Percentiles rank a stretch among this genome's conserved stretches.
phyloP scores from a whole-genome alignment of 306 rosid genomes.

The Gastrolobium bilobum region DNA sequence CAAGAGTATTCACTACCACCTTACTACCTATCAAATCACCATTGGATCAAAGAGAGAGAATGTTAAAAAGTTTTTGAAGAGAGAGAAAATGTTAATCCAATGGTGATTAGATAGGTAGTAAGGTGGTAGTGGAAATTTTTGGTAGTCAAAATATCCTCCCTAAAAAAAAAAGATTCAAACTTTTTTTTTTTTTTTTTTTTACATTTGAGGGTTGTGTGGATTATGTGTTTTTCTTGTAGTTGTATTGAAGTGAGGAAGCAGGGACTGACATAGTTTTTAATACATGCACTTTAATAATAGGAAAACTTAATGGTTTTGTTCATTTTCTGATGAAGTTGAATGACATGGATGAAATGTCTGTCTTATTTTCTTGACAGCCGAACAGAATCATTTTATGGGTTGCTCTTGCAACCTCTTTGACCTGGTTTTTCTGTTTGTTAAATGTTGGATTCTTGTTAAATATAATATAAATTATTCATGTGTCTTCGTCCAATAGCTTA shows the following conservation, averaged over 20 bases:
- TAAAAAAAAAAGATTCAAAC: too few species aligned
- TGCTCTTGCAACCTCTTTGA: not conserved
- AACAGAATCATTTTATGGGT: too few species aligned
- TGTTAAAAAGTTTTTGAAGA: too few species aligned
- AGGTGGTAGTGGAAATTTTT: too few species aligned
- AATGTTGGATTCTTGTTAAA: not conserved
- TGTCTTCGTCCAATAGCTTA: too few species aligned
- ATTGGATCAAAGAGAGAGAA: too few species aligned
- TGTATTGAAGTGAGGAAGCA: constrained; percentile 8
- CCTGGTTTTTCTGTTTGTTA: not conserved
- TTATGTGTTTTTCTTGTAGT: not conserved
- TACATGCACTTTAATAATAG: not conserved
- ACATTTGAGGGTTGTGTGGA: not conserved
- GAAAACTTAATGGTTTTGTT: not conserved
- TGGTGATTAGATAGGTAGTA: too few species aligned
- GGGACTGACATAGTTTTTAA: not conserved
- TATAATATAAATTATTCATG: too few species aligned
- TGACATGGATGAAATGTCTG: not conserved
- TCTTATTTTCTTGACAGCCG: constrained; percentile 8
- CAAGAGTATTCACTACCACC: too few species aligned
- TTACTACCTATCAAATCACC: too few species aligned
- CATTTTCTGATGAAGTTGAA: not conserved
- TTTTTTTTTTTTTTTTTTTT: not conserved
- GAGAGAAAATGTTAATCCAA: too few species aligned
- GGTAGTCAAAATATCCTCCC: too few species aligned